Base-by-base conservation (phyloP, 1,139 yeast genomes). In the Suhomyces bribrorum region DNA sequence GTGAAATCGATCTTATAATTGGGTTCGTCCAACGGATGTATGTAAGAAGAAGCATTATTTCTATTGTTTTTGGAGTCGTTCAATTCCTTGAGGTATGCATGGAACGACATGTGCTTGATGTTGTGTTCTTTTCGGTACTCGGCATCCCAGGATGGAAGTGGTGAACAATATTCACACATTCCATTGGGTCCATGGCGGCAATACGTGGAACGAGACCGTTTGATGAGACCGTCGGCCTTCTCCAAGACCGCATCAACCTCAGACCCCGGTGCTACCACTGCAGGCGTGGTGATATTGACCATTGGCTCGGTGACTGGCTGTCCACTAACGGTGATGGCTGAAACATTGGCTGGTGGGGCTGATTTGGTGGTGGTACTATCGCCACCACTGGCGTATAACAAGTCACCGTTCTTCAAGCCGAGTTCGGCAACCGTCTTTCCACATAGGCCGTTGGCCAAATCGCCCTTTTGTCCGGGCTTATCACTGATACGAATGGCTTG, bases 91-190 rank as follows among this genome's bases (percentile, higher is more conserved):
- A 90, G 65, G 56, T 88, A 73, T 0, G 97, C 83, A 57, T 89
- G 96, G 61, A 83, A 89, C 3, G 97, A 88, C 40, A 81, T 69
- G 61, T 92, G 98, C 61, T 94, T 94, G 59, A 90, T 87, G 18
- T 79, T 81, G 49, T 90, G 71, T 45, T 82, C 84, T 38, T 79
- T 79, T 47, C 83, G 83, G 58, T 89, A 90, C 17, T 73, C 78
- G 43, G 76, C 74, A 61, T 92, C 97, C 86, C 92, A 94, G 2
- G 98, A 97, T 32, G 96, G 96, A 41, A 94, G 67, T 0, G 98
- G 97, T 36, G 95, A 82, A 59, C 98, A 92, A 57, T 89, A 88
- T 53, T 92, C 98, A 62, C 98, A 92, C 98, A 92, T 92, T 3
- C 97, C 98, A 52, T 84, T 85, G 26, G 83, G 90, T 3, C 94